Evolutionary conservation across 208 protist species (phyloP).

Genomic region (Acanthamoeba lugdunensis): DNA sequence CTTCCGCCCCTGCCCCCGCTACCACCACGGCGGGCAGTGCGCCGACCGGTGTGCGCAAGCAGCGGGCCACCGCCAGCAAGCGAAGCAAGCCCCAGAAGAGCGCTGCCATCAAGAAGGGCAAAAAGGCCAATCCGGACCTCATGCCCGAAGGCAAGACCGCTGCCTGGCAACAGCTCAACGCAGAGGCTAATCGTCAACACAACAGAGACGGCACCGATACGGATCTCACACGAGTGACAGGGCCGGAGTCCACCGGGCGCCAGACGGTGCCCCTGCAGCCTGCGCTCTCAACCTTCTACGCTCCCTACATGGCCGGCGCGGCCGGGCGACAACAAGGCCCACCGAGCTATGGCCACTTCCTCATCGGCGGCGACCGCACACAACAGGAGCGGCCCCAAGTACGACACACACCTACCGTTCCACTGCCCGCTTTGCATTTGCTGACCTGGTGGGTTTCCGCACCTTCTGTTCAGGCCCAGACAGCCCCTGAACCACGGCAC

Average conservation of each 20-base stretch:
- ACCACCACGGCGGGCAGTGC: neutral
- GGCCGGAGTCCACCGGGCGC: neutral
- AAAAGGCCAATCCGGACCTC: neutral
- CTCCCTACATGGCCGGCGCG: neutral
- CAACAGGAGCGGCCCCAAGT: neutral
- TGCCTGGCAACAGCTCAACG: constrained; percentile 39
- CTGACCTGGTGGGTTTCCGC: too few relatives aligned
- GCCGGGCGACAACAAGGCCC: neutral
- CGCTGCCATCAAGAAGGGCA: neutral
- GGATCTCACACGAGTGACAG: neutral
- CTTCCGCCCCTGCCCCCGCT: neutral
- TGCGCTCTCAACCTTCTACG: neutral
- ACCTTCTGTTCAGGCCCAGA: neutral
- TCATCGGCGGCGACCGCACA: neutral
- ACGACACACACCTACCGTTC: neutral
- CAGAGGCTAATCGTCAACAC: constrained; percentile 16
- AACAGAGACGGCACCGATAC: neutral
- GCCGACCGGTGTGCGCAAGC: neutral
- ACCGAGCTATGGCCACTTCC: neutral
- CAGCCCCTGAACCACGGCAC: too few relatives aligned
- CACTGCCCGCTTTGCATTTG: neutral
- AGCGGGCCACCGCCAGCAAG: neutral
- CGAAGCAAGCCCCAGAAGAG: neutral
- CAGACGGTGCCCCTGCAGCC: neutral
- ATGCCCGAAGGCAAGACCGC: constrained; percentile 61